Evolutionary conservation across 1,284 basidiomycete species (phyloP).

Genomic region (Puccinia hordei): DNA sequence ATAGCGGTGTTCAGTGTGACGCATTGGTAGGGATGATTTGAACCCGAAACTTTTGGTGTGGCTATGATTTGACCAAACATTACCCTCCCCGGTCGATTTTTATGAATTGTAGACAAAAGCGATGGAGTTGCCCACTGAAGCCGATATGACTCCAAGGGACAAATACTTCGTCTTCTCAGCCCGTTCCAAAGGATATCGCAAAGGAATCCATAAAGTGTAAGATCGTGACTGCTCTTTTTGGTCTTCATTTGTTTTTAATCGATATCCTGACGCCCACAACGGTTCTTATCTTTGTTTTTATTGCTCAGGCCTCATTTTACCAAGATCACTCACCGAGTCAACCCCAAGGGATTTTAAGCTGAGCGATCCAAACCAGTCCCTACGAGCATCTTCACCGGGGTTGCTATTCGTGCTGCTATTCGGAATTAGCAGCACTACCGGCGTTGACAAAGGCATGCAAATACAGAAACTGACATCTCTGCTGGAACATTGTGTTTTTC

Average conservation of each 20-base stretch:
- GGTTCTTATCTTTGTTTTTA: neutral
- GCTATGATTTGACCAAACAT: neutral
- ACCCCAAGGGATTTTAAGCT: conserved; percentile 46
- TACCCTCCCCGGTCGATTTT: neutral
- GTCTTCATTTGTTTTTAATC: neutral
- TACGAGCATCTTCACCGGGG: no score
- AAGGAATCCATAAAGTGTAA: conserved; percentile 50
- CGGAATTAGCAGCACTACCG: no score
- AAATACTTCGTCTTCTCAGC: conserved; percentile 52
- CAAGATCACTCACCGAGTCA: conserved; percentile 44
- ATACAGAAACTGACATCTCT: no score
- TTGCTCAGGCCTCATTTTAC: conserved; percentile 43
- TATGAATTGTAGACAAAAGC: conserved; percentile 33
- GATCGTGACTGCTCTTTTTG: neutral
- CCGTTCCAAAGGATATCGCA: conserved; percentile 50
- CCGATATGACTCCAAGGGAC: conserved; percentile 49
- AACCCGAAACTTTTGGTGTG: no score
- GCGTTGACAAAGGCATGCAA: no score
- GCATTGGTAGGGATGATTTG: conserved; percentile 37
- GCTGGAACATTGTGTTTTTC: no score
- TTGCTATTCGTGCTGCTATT: no score
- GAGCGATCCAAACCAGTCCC: no score
- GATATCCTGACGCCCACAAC: neutral
- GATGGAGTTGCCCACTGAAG: conserved; percentile 48
- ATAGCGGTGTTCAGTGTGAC: conserved; percentile 48